Evolutionary conservation across 805 yeast species (phyloP), one percentile per base, ranked within the genome.

Genomic region (Isabelozyma pseudorhagii): DNA sequence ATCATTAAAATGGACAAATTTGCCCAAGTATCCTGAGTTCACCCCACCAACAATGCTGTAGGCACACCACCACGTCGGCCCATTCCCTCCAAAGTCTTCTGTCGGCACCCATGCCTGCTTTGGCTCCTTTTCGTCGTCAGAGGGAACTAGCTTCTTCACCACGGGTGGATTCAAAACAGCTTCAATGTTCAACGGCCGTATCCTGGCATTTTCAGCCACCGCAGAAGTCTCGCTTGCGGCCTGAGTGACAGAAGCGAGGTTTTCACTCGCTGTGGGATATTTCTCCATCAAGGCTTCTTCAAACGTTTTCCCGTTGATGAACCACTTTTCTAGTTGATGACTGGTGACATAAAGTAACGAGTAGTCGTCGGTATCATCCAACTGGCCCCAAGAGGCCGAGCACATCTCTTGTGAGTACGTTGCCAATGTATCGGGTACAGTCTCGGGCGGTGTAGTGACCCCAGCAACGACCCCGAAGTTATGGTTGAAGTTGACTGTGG

Each of bases 351-450:
- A 71, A 8, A 68, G 36, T 28, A 71, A 51, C 1, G 57, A 50
- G 41, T 47, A 48, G 38, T 58, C 61, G 43, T 69, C 68, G 2
- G 27, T 49, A 18, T 58, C 69, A 41, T 55, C 55, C 2, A 67
- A 40, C 50, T 70, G 75, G 5, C 66, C 71, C 74, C 74, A 69
- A 11, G 74, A 68, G 13, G 71, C 53, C 10, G 74, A 68, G 50
- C 75, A 71, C 8, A 71, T 46, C 48, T 71, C 75, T 5, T 56
- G 52, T 4, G 74, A 57, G 14, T 51, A 40, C 1, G 64, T 59
- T 5, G 57, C 48, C 8, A 49, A 46, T 1, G 54, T 50, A 7
- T 42, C 48, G 4, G 67, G 62, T 9, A 56, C 46, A 39, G 66
- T 69, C 27, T 50, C 54, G 1, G 41, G 42, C 1, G 73, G 73